These are phyloP conservation scores for Suillus americanus DNA, from an alignment of 768 basidiomycete species.

Conservation along the genomic window DNA sequence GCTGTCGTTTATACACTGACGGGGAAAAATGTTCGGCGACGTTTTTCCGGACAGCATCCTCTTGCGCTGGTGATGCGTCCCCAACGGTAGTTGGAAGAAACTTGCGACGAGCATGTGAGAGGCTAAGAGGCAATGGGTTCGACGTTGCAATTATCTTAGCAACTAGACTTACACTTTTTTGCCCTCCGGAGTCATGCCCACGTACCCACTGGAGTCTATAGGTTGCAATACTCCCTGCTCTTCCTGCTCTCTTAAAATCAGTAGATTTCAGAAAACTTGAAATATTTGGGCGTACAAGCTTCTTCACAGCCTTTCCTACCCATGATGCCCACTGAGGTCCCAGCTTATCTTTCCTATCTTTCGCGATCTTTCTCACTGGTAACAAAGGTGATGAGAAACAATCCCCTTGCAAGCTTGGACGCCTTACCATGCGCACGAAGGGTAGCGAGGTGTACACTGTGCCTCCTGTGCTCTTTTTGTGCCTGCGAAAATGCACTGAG, in stretches of 20 bases:
- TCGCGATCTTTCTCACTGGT: constrained; percentile 47
- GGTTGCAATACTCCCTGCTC: constrained; percentile 43
- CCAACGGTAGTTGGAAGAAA: constrained; percentile 24
- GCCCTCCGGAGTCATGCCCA: constrained; percentile 42
- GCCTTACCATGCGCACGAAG: constrained; percentile 45
- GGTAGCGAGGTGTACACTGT: constrained; percentile 45
- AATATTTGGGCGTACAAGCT: constrained; percentile 34
- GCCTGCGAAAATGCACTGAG: constrained; percentile 44
- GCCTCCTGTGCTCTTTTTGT: constrained; percentile 45
- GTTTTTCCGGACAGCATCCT: constrained; percentile 40
- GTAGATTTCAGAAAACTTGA: not conserved
- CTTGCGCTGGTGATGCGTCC: constrained; percentile 27
- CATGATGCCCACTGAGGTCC: constrained; percentile 50
- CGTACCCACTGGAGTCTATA: constrained; percentile 33
- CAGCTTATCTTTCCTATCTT: constrained; percentile 42
- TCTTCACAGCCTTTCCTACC: constrained; percentile 45
- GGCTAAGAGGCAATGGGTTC: constrained; percentile 19
- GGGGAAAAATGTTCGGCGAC: constrained; percentile 29
- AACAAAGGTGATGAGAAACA: not conserved
- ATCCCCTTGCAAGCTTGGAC: not conserved
- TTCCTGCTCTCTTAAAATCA: constrained; percentile 31
- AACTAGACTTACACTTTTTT: constrained; percentile 43
- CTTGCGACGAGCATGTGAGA: constrained; percentile 35
- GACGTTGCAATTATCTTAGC: constrained; percentile 1
- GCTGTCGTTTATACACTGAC: constrained; percentile 17